A percentile compares a stretch with the other conserved stretches of the same genome.
These are phyloP conservation scores for Phialemoniopsis sp. DNA, from an alignment of 2,329 filamentous ascomycete genomes.

Conservation along the genomic window DNA sequence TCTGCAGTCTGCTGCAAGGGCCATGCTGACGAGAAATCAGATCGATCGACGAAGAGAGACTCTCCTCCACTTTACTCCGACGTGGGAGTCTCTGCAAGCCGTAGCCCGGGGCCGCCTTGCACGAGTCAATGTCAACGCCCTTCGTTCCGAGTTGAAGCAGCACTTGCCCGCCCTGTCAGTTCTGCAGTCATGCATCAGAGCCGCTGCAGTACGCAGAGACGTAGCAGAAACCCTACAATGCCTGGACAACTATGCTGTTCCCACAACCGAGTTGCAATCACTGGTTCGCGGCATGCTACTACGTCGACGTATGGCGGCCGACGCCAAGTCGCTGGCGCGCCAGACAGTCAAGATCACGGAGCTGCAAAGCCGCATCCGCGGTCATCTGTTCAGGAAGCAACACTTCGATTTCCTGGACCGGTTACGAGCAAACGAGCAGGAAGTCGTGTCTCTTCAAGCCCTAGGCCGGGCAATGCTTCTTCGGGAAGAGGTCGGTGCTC, in stretches of 20 bases:
- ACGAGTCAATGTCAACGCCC: slow-evolving; percentile 36
- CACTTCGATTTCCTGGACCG: slow-evolving; percentile 62
- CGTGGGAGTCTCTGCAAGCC: slow-evolving; percentile 48
- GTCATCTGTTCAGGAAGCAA: slow-evolving; percentile 58
- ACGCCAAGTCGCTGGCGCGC: slow-evolving; percentile 51
- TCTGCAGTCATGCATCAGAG: slow-evolving; percentile 50
- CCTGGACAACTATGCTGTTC: slow-evolving; percentile 39
- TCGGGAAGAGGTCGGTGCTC: slow-evolving; percentile 67
- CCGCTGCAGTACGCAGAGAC: slow-evolving; percentile 47
- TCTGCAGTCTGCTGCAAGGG: slow-evolving; percentile 65
- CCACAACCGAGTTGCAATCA: slow-evolving; percentile 51
- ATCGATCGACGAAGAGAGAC: slow-evolving; percentile 45
- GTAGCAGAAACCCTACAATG: slow-evolving; percentile 42
- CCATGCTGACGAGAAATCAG: slow-evolving; percentile 53
- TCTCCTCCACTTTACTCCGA: slow-evolving; percentile 42
- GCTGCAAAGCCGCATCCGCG: slow-evolving; percentile 66
- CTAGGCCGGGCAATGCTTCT: slow-evolving; percentile 75
- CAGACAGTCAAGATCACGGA: slow-evolving; percentile 52
- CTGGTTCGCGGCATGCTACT: slow-evolving; percentile 58
- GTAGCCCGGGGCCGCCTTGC: slow-evolving; percentile 41
- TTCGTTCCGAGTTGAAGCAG: slow-evolving; percentile 43
- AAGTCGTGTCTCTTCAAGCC: slow-evolving; percentile 69
- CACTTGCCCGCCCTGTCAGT: slow-evolving; percentile 37
- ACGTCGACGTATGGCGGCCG: slow-evolving; percentile 42
- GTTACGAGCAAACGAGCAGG: slow-evolving; percentile 63